phyloP scores from a whole-genome alignment of 2,329 filamentous ascomycete genomes.

The Cladophialophora immunda region DNA sequence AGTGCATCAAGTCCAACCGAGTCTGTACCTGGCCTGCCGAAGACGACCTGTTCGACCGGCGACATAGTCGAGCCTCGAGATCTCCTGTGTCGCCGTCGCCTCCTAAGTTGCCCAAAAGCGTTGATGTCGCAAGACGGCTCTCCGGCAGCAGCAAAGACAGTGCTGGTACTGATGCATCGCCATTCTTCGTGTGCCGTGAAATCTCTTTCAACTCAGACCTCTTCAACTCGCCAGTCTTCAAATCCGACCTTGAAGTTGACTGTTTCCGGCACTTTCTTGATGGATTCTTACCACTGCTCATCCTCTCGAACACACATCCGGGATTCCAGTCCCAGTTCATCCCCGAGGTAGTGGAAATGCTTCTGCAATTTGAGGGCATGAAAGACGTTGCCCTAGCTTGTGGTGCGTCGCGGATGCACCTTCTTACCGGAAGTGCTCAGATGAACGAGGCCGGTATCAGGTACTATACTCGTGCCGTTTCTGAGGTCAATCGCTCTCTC shows the following conservation, averaged over 20 bases:
- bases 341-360: slow-evolving; percentile 27
- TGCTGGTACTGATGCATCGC: not conserved
- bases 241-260: slow-evolving; percentile 32
- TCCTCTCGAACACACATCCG: slow-evolving; percentile 29
- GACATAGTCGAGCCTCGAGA: slow-evolving; percentile 27
- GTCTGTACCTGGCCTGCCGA: slow-evolving; percentile 30
- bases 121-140: not conserved
- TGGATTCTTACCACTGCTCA: slow-evolving; percentile 22
- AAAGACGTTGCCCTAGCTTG: slow-evolving; percentile 29
- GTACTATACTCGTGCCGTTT: slow-evolving; percentile 30
- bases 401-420: slow-evolving; percentile 26
- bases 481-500: slow-evolving; percentile 26
- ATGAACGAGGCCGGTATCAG: slow-evolving; percentile 28
- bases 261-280: slow-evolving; percentile 31
- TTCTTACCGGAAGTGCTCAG: slow-evolving; percentile 22
- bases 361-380: slow-evolving; percentile 31
- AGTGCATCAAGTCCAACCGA: slow-evolving; percentile 35
- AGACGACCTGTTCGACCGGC: slow-evolving; percentile 32
- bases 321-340: slow-evolving; percentile 28
- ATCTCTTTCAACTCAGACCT: slow-evolving; percentile 26
- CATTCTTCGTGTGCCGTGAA: slow-evolving; percentile 26
- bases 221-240: slow-evolving; percentile 23
- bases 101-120: not conserved
- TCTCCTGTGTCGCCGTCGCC: slow-evolving; percentile 12
- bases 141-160: not conserved